Conservation (phyloP, 495 filamentous ascomycete species). For the Annulohypoxylon bovei region DNA sequence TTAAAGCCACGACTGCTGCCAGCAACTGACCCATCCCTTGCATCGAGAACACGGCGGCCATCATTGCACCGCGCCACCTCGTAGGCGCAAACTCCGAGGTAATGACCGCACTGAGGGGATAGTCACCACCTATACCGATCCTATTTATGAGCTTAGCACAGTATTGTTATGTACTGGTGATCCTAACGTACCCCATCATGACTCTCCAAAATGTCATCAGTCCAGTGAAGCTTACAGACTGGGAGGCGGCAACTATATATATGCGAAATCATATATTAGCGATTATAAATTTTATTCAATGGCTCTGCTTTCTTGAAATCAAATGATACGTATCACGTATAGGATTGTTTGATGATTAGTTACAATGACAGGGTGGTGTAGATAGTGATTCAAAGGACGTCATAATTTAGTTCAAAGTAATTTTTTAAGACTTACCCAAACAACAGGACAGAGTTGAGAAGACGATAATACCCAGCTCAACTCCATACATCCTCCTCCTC, state of each 20-base stretch:
- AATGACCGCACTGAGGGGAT: slow-evolving; percentile 80
- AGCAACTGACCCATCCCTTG: slow-evolving; percentile 81
- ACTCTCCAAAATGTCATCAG: slow-evolving; percentile 82
- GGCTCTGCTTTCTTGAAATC: not conserved
- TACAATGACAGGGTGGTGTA: not conserved
- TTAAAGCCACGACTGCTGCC: slow-evolving; percentile 75
- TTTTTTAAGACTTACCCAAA: slow-evolving; percentile 24
- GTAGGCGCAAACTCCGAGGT: slow-evolving; percentile 88
- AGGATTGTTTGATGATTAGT: not conserved
- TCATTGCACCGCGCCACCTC: slow-evolving; percentile 88
- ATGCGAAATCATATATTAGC: not conserved
- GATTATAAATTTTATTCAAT: not conserved
- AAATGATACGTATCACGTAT: not conserved
- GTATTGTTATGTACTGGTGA: slow-evolving; percentile 17
- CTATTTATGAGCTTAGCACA: slow-evolving; percentile 30
- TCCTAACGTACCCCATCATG: slow-evolving; percentile 66
- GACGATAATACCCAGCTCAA: slow-evolving; percentile 79
- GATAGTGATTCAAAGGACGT: not conserved
- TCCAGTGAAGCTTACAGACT: slow-evolving; percentile 72
- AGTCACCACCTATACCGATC: slow-evolving; percentile 77
- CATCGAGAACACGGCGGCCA: slow-evolving; percentile 88
- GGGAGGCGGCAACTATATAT: slow-evolving; percentile 63
- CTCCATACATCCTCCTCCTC: slow-evolving; percentile 79
- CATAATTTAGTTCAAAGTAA: not conserved
- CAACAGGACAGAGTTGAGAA: slow-evolving; percentile 38